Conservation (phyloP, 1,284 basidiomycete species). For the Paramarasmius palmivorus region DNA sequence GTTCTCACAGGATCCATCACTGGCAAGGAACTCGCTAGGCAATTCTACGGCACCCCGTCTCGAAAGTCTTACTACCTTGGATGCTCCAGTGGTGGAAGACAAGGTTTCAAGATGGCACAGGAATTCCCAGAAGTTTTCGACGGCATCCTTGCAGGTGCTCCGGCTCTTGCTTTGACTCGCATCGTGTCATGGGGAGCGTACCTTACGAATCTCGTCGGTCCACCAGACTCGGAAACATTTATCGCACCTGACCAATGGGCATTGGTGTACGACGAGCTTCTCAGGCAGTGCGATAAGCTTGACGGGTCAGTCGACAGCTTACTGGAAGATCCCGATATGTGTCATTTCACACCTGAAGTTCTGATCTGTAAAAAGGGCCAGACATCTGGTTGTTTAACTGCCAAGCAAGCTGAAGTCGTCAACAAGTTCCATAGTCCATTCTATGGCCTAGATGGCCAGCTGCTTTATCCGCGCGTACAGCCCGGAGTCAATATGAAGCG, state of each 20-base stretch:
- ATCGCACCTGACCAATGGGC: conserved; percentile 3
- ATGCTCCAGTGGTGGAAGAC: conserved; percentile 22
- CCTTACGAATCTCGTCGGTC: conserved; percentile 2
- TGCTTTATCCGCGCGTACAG: conserved; percentile 26
- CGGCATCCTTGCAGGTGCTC: conserved; percentile 20
- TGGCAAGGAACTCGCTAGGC: conserved; percentile 17
- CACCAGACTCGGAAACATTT: conserved; percentile 5
- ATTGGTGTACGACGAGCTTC: conserved; percentile 16
- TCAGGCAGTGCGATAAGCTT: conserved; percentile 27
- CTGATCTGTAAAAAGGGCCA: conserved; percentile 28
- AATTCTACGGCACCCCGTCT: conserved; percentile 14
- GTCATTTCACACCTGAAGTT: conserved; percentile 31
- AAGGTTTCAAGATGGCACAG: conserved; percentile 18
- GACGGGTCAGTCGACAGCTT: conserved; percentile 34
- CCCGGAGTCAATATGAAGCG: conserved; percentile 13
- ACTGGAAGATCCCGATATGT: conserved; percentile 32
- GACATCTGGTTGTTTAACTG: conserved; percentile 29
- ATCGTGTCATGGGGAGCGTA: conserved; percentile 12
- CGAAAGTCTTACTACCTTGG: conserved; percentile 20
- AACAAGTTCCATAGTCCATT: conserved; percentile 31
- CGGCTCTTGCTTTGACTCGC: conserved; percentile 15
- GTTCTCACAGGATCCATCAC: conserved; percentile 13
- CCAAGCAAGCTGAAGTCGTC: conserved; percentile 31
- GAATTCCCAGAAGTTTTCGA: conserved; percentile 22
- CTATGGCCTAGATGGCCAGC: conserved; percentile 26